phyloP scores from a whole-genome alignment of 164 flowering plant species.

The Kingdonia uniflora region DNA sequence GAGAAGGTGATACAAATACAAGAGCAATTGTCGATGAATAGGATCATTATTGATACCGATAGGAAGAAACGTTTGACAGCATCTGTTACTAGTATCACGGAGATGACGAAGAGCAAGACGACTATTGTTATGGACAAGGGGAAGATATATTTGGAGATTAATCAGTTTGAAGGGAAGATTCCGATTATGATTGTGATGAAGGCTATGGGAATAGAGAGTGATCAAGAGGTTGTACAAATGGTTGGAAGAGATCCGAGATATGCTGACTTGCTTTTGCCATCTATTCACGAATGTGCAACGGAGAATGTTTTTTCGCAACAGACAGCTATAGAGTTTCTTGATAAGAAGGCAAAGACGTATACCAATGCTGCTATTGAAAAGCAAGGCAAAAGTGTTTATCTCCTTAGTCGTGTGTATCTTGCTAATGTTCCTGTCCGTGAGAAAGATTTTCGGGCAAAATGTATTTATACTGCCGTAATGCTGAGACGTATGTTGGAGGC shows the following conservation, averaged over 20 bases:
- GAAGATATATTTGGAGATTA: slow-evolving; percentile 43
- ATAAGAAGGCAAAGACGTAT: slow-evolving; percentile 33
- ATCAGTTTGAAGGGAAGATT: slow-evolving; percentile 45
- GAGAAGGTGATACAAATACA: slow-evolving; percentile 95
- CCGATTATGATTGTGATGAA: slow-evolving; percentile 87
- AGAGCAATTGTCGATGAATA: slow-evolving; percentile 93
- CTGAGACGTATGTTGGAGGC: slow-evolving; percentile 95
- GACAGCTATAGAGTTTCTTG: slow-evolving; percentile 69
- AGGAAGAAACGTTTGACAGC: slow-evolving; percentile 76
- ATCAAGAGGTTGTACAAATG: slow-evolving; percentile 96
- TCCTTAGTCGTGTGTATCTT: slow-evolving; percentile 64
- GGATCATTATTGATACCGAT: slow-evolving; percentile 83
- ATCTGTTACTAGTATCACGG: slow-evolving; percentile 85
- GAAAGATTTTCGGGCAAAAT: slow-evolving; percentile 64
- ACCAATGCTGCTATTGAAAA: slow-evolving; percentile 4
- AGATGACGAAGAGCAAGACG: slow-evolving; percentile 69
- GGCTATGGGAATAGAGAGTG: slow-evolving; percentile 98
- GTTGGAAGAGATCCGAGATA: slow-evolving; percentile 91
- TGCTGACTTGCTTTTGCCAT: slow-evolving; percentile 62
- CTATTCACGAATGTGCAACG: slow-evolving; percentile 82
- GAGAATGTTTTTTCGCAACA: slow-evolving; percentile 37
- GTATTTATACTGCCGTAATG: slow-evolving; percentile 92
- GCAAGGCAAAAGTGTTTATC: slow-evolving; percentile 47
- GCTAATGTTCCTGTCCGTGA: slow-evolving; percentile 72
- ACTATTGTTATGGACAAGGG: slow-evolving; percentile 68